Evolutionary conservation across 345 rosid species (phyloP).

Genomic region (Nasturtium officinale): DNA sequence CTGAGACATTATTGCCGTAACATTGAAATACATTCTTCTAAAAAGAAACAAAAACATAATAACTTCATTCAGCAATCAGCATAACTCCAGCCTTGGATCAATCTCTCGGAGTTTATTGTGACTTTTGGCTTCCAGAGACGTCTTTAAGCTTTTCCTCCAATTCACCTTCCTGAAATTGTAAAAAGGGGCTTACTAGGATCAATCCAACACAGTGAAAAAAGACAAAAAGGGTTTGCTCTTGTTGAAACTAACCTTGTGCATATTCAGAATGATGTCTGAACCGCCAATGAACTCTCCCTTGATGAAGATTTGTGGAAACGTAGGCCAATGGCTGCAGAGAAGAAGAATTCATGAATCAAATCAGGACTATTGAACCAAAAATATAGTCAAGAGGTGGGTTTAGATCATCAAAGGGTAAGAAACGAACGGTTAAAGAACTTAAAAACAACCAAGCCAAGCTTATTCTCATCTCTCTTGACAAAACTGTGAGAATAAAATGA

Average conservation of each 20-base stretch:
- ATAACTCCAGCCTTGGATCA: neutral
- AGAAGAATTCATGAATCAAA: neutral
- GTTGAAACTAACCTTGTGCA: constrained; percentile 76
- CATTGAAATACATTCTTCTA: constrained; percentile 9
- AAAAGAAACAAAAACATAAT: constrained; percentile 12
- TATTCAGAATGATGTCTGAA: constrained; percentile 81
- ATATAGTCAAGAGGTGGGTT: neutral
- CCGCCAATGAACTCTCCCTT: constrained; percentile 97
- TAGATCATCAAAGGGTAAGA: neutral
- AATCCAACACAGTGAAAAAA: constrained; percentile 8
- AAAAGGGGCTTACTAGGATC: neutral
- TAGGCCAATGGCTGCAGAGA: constrained; percentile 85
- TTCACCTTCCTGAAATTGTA: constrained; percentile 66
- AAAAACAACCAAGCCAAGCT: neutral
- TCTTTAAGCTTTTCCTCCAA: constrained; percentile 80
- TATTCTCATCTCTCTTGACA: neutral
- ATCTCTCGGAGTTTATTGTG: neutral
- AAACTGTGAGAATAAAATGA: neutral
- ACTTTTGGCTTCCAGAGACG: constrained; percentile 37
- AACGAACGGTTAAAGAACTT: neutral
- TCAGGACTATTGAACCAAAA: neutral
- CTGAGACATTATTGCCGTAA: constrained; percentile 32
- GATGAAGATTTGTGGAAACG: constrained; percentile 92
- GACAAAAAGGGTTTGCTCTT: neutral
- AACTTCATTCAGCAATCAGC: constrained; percentile 12